Evolutionary conservation across 2,329 filamentous ascomycete species (phyloP), one percentile per base, ranked within the genome.

Genomic region (Paracamarosporium sp.): DNA sequence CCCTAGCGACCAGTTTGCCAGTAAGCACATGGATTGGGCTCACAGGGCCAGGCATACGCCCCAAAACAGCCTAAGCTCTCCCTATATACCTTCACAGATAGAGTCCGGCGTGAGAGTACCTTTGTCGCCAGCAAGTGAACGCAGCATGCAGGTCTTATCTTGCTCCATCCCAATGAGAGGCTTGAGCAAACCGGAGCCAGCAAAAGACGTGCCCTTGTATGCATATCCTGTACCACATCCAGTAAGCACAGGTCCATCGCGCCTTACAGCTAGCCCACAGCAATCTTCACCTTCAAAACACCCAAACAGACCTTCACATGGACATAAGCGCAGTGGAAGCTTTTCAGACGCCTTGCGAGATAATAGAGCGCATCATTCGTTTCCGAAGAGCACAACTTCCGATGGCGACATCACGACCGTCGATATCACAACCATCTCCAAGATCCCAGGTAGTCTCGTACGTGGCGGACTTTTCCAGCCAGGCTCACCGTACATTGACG

Each of bases 391-490:
- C 35, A 74, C 82, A 30, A 71, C 75, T 50, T 63, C 72, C 48
- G 72, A 78, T 22, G 73, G 77, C 43, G 70, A 75, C 46, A 70
- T 88, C 15, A 76, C 88, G 13, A 82, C 47, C 1, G 73, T 77
- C 43, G 70, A 75, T 46, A 69, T 88, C 15, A 76, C 88, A 15
- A 82, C 89, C 61, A 83, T 88, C 9, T 80, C 88, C 22, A 87
- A 90, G 12, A 89, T 92, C 68, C 88, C 90, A 4, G 92, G 93
- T 9, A 94, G 90, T 63, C 85, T 99, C 35, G 93, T 98, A 20
- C 87, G 94, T 50, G 95, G 95, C 13, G 91, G 93, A 57, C 73
- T 97, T 5, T 86, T 96, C 60, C 91, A 93, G 15, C 95, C 94
- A 1, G 87, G 86, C 0, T 90, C 95, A 59, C 88, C 93, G 0